Evolutionary conservation across 768 basidiomycete genomes (phyloP), one percentile per base, ranked within the genome.

Genomic region (Collybiopsis luxurians): DNA sequence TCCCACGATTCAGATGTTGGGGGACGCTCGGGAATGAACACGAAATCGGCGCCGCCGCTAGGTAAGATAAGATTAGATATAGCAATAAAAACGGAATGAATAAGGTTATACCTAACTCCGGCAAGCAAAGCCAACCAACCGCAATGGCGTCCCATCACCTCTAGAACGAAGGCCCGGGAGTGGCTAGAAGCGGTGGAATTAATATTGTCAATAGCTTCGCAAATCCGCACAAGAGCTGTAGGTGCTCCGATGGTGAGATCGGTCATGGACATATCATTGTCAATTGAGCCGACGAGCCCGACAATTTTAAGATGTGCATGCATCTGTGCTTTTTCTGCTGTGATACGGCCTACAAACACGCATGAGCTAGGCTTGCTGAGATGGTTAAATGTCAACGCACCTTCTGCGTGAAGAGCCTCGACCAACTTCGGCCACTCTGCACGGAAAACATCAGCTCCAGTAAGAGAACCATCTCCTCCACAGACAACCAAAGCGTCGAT

Each of bases 121-220:
- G 95, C 97, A 65, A 95, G 79, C 23, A 98, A 77, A 2, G 97
- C 95, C 17, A 98, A 78, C 97, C 97, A 99, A n/a, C 97, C 97
- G 71, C 97, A 98, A 69, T 98, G 92, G 55, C 96, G 78, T n/a
- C 97, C 97, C 97, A 98, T 99, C 53, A 98, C 97, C 71, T 98
- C 97, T 39, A 99, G 80, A 40, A 99, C 95, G 70, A 99, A 99
- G 0, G 97, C 97, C 56, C 97, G 84, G 27, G 95, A 98, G 71
- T 99, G 97, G 55, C 93, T 96, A 60, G 82, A 83, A 6, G 97
- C 97, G 7, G 97, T 98, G 4, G 95, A 95, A 64, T 95, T 96
- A 72, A 99, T 98, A 61, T 94, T 96, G 69, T 99, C 97, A 70
- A 99, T 91, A 26, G 95, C 87, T 71, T 98, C 97, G 72, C 97